Conservation (phyloP, 176 grass and related monocot genomes). For the Bolboschoenus planiculmis region DNA sequence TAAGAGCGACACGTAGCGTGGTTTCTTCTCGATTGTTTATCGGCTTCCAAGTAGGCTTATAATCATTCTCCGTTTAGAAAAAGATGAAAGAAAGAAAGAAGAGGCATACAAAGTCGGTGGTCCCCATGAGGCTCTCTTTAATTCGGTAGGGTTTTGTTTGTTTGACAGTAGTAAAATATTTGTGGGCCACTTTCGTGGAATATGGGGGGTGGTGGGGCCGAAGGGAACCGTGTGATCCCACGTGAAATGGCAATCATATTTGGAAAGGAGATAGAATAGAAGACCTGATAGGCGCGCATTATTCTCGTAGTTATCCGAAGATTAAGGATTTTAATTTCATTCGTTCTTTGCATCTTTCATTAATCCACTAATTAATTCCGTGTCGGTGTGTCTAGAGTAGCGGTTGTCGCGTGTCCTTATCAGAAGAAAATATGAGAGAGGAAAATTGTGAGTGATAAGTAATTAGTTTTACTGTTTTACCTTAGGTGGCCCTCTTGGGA, state of each 20-base stretch:
- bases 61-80: neutral
- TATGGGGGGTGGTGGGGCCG: neutral
- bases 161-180: neutral
- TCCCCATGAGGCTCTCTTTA: neutral
- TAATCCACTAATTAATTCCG: no score
- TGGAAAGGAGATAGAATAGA: neutral
- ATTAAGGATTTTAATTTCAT: neutral
- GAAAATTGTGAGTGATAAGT: neutral
- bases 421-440: neutral
- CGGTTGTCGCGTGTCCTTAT: neutral
- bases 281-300: neutral
- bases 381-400: neutral
- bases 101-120: neutral
- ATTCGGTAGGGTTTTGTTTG: neutral
- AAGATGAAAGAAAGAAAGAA: neutral
- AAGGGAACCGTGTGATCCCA: neutral
- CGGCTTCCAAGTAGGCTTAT: neutral
- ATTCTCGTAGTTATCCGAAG: constrained; percentile 5
- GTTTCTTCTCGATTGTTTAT: neutral
- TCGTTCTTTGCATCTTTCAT: neutral
- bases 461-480: neutral
- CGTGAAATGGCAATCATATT: neutral
- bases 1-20: neutral
- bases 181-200: neutral
- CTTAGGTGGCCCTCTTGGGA: neutral